Conservation (phyloP, 164 flowering plant species). For the Protea cynaroides region DNA sequence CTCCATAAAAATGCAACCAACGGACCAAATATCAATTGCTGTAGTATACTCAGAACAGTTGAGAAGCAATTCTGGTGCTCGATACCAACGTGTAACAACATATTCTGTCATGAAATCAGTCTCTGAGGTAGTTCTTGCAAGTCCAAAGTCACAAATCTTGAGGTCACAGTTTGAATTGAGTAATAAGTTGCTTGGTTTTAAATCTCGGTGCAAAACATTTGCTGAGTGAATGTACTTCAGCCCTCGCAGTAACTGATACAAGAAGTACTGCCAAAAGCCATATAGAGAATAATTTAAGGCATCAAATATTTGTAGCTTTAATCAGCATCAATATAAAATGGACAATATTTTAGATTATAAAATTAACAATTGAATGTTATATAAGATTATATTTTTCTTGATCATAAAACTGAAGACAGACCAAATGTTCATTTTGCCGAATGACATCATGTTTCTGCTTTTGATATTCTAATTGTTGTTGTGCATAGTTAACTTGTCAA, state of each 20-base stretch:
- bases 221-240: conserved; percentile 88
- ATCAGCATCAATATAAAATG: not conserved
- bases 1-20: conserved; percentile 89
- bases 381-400: too few relatives aligned
- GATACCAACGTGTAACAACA: conserved; percentile 89
- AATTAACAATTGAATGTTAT: too few relatives aligned
- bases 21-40: conserved; percentile 92
- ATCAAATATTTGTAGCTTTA: too few relatives aligned
- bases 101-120: conserved; percentile 91
- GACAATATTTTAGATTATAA: not conserved
- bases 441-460: not conserved
- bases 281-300: not conserved
- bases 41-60: conserved; percentile 84
- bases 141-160: conserved; percentile 92
- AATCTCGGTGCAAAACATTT: conserved; percentile 83
- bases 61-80: conserved; percentile 86
- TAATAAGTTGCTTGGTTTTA: conserved; percentile 88
- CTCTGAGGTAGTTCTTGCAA: conserved; percentile 82
- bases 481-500: too few relatives aligned
- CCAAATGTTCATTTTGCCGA: not conserved
- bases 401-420: not conserved
- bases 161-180: conserved; percentile 87
- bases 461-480: too few relatives aligned
- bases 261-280: conserved; percentile 56
- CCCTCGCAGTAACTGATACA: conserved; percentile 78